Base-by-base conservation (phyloP, 2,329 filamentous ascomycete species). In the Fusarium succisae region DNA sequence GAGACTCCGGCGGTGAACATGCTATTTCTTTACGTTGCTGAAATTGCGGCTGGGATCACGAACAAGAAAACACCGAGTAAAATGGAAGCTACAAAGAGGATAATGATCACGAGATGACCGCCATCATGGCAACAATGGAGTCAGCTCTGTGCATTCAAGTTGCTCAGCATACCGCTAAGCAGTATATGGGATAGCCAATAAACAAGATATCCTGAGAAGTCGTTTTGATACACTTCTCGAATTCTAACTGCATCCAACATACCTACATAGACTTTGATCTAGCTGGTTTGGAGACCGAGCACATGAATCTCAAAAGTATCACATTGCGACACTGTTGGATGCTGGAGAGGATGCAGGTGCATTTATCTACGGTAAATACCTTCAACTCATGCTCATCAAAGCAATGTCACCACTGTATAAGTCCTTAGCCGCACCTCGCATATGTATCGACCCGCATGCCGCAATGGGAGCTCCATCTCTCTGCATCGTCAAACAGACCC, bases 1-100 rank as follows among this genome's bases (percentile, higher is more conserved):
- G 51, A 76, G 72, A 69, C 65, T 69, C 71, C 69, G 73, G 76
- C 76, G 76, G 76, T 78, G 76, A 78, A 66, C 51, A 57, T 53
- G 56, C 22, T 45, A 58, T 66, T 54, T 44, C 32, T 38, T 64
- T 35, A 50, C 35, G 51, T 57, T 61, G n/a, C 35, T 59, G 53
- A 48, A 63, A 58, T 62, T 55, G 48, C 55, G 54, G 64, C 48
- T 56, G 44, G 67, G 47, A 55, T 63, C 56, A 47, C 26, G 35
- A 56, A 24, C 35, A 53, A 61, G 58, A 57, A 32, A 48, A n/a
- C 43, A 66, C 48, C 53, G 55, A 48, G 32, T 26, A 55, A 24
- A 44, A 38, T 30, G 18, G 20, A 56, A 47, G 50, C 67, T 58
- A 61, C 51, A 50, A 50, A 41, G 22, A 63, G 43, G n/a, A 53